Conservation (phyloP, 768 basidiomycete genomes). For the Lentinula guzmanii region DNA sequence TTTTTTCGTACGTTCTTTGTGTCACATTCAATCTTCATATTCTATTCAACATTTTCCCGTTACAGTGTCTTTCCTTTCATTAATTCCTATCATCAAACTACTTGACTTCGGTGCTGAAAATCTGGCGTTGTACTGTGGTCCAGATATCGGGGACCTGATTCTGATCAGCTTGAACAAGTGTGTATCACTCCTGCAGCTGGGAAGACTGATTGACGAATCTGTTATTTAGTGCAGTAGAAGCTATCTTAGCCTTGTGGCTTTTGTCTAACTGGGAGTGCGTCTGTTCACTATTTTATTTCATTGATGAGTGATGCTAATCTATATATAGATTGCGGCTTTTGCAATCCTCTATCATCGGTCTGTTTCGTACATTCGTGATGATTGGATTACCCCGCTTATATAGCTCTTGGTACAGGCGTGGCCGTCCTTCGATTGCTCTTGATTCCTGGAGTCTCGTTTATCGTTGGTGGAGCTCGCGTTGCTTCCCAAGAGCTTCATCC, state of each 20-base stretch:
- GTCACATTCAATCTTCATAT: conserved; percentile 1
- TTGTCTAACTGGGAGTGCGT: conserved; percentile 41
- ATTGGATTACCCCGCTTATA: not conserved
- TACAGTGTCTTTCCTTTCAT: conserved; percentile 41
- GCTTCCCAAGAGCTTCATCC: conserved; percentile 37
- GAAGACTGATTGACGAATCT: not conserved
- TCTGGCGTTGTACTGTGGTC: conserved; percentile 42
- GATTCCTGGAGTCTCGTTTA: conserved; percentile 37
- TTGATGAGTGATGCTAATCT: not conserved
- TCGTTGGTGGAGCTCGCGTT: conserved; percentile 34
- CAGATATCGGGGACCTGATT: conserved; percentile 42
- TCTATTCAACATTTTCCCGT: not conserved
- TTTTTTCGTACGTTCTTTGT: conserved; percentile 21
- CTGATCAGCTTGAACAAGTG: conserved; percentile 49
- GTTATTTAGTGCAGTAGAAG: conserved; percentile 38
- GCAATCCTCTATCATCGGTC: conserved; percentile 40
- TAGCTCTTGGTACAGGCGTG: conserved; percentile 23
- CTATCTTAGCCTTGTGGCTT: conserved; percentile 41
- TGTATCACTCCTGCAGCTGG: not conserved
- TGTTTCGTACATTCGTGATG: not conserved
- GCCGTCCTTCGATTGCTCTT: conserved; percentile 38
- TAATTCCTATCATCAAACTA: conserved; percentile 44
- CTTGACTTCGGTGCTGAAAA: conserved; percentile 50
- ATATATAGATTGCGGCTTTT: conserved; percentile 30
- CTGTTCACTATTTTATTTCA: not conserved